These are phyloP conservation scores for Ganoderma lingzhi DNA, from an alignment of 1,284 basidiomycete genomes.

Conservation along the genomic window DNA sequence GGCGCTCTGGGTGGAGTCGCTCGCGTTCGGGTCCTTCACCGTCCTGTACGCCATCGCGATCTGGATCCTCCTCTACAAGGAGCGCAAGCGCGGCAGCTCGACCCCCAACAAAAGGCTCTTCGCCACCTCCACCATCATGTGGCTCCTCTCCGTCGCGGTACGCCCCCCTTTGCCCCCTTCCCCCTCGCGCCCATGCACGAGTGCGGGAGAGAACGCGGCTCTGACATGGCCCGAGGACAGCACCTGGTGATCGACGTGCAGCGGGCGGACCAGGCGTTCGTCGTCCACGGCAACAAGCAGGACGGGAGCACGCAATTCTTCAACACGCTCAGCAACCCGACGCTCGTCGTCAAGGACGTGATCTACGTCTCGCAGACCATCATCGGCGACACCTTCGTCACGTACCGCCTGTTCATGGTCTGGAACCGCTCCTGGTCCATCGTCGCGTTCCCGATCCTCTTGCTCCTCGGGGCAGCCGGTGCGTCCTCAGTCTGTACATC, in stretches of 20 bases:
- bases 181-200: no score
- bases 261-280: slow-evolving; percentile 27
- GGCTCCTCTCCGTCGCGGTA: slow-evolving; percentile 26
- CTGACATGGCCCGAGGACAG: neutral
- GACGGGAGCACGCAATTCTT: slow-evolving; percentile 25
- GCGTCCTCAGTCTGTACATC: neutral
- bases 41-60: slow-evolving; percentile 31
- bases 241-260: slow-evolving; percentile 28
- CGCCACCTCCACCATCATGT: slow-evolving; percentile 31
- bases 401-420: slow-evolving; percentile 30
- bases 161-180: neutral
- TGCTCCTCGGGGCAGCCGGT: slow-evolving; percentile 29
- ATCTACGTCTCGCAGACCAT: slow-evolving; percentile 32
- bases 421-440: slow-evolving; percentile 29
- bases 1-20: slow-evolving; percentile 29
- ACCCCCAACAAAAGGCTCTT: slow-evolving; percentile 30
- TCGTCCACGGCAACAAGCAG: slow-evolving; percentile 19
- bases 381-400: slow-evolving; percentile 30
- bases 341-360: slow-evolving; percentile 31
- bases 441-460: slow-evolving; percentile 17
- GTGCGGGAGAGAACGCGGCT: neutral
- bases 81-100: slow-evolving; percentile 22
- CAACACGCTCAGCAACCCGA: slow-evolving; percentile 24
- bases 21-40: slow-evolving; percentile 32
- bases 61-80: slow-evolving; percentile 34